Conservation (phyloP, 345 rosid species). For the Citrus unshiu region DNA sequence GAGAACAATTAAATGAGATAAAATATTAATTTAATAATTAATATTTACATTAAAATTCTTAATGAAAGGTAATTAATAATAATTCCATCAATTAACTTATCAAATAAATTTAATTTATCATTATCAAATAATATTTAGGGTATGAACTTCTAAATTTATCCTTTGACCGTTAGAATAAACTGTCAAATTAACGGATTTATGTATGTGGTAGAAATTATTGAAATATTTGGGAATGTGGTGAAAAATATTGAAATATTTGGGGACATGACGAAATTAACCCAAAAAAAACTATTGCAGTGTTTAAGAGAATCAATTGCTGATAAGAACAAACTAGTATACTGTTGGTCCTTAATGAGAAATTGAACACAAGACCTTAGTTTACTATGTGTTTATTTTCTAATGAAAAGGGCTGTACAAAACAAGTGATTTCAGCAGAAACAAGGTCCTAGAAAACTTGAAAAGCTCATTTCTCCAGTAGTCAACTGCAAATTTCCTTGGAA, state of each 20-base stretch:
- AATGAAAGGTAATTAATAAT: no score
- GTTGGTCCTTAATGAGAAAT: slow-evolving; percentile 6
- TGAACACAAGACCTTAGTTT: neutral
- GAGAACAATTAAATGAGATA: no score
- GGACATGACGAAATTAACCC: no score
- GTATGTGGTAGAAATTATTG: accelerated
- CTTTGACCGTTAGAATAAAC: no score
- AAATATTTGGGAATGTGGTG: accelerated
- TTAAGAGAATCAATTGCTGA: slow-evolving; percentile 28
- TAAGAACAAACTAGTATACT: slow-evolving; percentile 11
- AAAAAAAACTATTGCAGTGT: neutral
- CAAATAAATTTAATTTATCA: no score
- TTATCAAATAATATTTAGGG: no score
- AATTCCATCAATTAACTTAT: no score
- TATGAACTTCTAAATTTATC: no score
- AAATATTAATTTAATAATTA: no score
- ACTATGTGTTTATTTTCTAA: neutral
- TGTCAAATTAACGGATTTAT: accelerated
- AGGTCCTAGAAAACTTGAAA: neutral
- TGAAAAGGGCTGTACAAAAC: neutral
- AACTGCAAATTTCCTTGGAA: slow-evolving; percentile 1
- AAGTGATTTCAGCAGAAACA: neutral
- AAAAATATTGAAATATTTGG: no score
- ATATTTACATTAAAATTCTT: no score
- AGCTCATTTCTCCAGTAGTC: neutral